Base-by-base conservation (phyloP, 2,329 filamentous ascomycete species). In the Corinectria fuckeliana region DNA sequence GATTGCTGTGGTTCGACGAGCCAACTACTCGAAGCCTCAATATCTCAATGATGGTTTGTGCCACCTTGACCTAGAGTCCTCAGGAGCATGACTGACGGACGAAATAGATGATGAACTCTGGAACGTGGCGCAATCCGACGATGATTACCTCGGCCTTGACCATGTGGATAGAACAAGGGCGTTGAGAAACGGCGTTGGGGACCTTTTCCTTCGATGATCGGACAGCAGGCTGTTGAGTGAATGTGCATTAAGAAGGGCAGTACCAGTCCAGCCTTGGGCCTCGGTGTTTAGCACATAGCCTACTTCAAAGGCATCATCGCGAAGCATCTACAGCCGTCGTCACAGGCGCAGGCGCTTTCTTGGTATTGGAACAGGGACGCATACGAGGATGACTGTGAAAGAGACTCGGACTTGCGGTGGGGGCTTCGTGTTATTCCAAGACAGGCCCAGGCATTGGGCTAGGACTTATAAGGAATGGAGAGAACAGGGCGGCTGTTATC, bases 11-110 rank as follows among this genome's bases (percentile, higher is more conserved):
- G 85, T 97, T 50, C 82, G 88, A 74, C 83, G 91, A 74, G 83
- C 87, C 50, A 81, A 82, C 39, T 96, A 91, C 76, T 88, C 90
- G 36, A 92, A 90, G 72, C 90, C 93, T 23, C 85, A 87, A 60
- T 96, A 96, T 78, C 81, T 99, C 45, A 88, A 90, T 67, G 95
- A 98, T 78, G 93, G 94, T 97, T 20, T 6, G 69, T 64, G 20
- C 5, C 13, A 9, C 50, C 10, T 4, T 10, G 10, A 6, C 16
- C 16, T 45, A 20, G 9, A 11, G 39, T 47, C 9, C 47, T 59
- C 26, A 49, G 41, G 9, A 1, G 10, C 14, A 8, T 26, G 14
- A 36, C 75, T 72, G 64, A 74, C 61, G 38, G 18, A 9, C 16
- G 16, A 6, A 13, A 14, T 44, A 90, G 86, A 88, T 65, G 83